Evolutionary conservation across 1,284 basidiomycete species (phyloP).

Genomic region (Puccinia novopanici): DNA sequence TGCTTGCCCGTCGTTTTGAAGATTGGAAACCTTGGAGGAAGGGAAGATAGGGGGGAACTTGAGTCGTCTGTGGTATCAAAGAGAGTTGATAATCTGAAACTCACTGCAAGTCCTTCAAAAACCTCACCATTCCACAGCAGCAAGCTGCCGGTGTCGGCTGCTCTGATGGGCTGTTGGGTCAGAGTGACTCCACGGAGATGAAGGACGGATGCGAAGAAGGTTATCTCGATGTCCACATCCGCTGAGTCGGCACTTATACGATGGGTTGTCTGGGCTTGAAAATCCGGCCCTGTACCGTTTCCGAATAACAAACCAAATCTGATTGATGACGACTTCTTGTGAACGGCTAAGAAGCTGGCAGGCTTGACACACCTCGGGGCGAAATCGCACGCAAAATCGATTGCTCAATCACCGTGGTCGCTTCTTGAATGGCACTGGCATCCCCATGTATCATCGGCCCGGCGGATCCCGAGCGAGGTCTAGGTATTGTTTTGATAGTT

Average conservation of each 20-base stretch:
- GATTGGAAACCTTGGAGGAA: constrained; percentile 57
- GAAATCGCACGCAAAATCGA: constrained; percentile 28
- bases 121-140: constrained; percentile 57
- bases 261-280: constrained; percentile 11
- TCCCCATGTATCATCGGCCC: neutral
- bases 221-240: constrained; percentile 8
- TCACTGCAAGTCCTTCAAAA: constrained; percentile 55
- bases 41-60: neutral
- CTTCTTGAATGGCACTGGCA: neutral
- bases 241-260: neutral
- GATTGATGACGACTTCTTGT: neutral
- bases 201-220: constrained; percentile 44
- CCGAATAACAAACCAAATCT: neutral
- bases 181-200: constrained; percentile 48
- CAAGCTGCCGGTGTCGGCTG: constrained; percentile 46
- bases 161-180: constrained; percentile 35
- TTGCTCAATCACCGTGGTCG: neutral
- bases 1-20: constrained; percentile 77
- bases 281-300: constrained; percentile 27
- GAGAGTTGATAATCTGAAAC: neutral
- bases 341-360: neutral
- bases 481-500: neutral
- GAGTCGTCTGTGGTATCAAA: neutral
- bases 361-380: constrained; percentile 5
- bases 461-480: neutral